Conservation (phyloP, 1,284 basidiomycete species). For the Rhodotorula sp. region DNA sequence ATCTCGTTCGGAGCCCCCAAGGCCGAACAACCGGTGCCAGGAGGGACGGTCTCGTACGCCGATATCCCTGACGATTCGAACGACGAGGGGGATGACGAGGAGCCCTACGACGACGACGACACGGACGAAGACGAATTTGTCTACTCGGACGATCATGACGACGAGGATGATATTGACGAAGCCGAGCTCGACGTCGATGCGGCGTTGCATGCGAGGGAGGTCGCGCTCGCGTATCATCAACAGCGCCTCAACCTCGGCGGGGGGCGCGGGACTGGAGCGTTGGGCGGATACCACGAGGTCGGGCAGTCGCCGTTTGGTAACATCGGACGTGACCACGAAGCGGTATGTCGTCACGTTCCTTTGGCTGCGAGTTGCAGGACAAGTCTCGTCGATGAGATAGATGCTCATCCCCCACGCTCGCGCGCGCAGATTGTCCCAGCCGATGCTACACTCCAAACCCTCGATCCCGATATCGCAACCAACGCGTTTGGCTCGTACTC, state of each 20-base stretch:
- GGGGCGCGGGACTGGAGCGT: slow-evolving; percentile 41
- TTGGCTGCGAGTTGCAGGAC: no score
- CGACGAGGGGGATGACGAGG: slow-evolving; percentile 19
- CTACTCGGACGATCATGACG: neutral
- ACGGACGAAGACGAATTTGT: slow-evolving; percentile 18
- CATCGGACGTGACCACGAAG: neutral
- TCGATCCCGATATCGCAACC: neutral
- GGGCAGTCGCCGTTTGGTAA: slow-evolving; percentile 14
- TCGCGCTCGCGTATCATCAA: slow-evolving; percentile 42
- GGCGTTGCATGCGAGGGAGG: slow-evolving; percentile 41
- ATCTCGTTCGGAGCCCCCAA: slow-evolving; percentile 26
- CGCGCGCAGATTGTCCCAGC: slow-evolving; percentile 27
- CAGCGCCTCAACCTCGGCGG: slow-evolving; percentile 39
- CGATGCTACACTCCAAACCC: slow-evolving; percentile 23
- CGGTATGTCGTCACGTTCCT: neutral
- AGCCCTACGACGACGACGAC: slow-evolving; percentile 23
- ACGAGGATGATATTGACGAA: slow-evolving; percentile 23
- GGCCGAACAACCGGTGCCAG: neutral
- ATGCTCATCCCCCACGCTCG: no score
- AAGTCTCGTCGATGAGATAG: no score
- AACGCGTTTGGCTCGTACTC: slow-evolving; percentile 24
- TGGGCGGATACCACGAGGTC: slow-evolving; percentile 35
- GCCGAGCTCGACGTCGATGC: slow-evolving; percentile 43
- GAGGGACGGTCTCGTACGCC: slow-evolving; percentile 18
- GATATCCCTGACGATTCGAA: slow-evolving; percentile 25